phyloP scores from a whole-genome alignment of 345 rosid species.

The Anastatica hierochuntica region DNA sequence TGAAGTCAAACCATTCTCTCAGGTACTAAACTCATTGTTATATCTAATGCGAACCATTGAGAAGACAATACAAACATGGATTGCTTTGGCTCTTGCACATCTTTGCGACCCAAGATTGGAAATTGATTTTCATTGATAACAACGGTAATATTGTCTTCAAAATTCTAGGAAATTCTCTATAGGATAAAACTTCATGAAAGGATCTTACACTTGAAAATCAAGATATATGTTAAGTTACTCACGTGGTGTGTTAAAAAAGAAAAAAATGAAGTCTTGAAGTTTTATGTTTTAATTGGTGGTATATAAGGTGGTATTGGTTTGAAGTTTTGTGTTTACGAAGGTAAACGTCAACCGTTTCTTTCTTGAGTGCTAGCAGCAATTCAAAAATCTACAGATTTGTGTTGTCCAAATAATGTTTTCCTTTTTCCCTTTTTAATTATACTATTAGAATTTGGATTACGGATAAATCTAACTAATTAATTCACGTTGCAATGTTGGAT shows the following conservation, averaged over 20 bases:
- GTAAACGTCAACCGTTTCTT: too few species aligned
- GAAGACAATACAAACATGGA: conserved; percentile 38
- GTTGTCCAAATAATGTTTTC: conserved; percentile 44
- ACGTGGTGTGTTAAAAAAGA: too few species aligned
- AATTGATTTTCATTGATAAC: conserved; percentile 46
- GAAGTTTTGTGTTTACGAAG: too few species aligned
- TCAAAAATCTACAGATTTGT: conserved; percentile 77
- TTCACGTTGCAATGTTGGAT: too few species aligned
- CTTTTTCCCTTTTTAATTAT: background rate
- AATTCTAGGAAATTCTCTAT: too few species aligned
- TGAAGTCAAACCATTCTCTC: conserved; percentile 1
- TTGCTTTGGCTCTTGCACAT: conserved; percentile 64
- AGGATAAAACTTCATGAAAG: too few species aligned
- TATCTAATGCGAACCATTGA: conserved; percentile 44
- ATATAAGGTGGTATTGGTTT: too few species aligned
- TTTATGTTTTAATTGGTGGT: too few species aligned
- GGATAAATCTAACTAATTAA: background rate
- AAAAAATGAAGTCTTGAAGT: too few species aligned
- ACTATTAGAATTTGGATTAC: background rate
- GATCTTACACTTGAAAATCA: too few species aligned
- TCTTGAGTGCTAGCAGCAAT: conserved; percentile 88
- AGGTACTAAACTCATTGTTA: conserved; percentile 50
- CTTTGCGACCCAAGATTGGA: conserved; percentile 53
- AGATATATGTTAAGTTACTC: too few species aligned
- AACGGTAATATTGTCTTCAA: too few species aligned